Percentiles rank a stretch among this genome's conserved stretches.
These are phyloP conservation scores for Entomortierella beljakovae DNA, from an alignment of 192 early-diverging fungal species.

Conservation along the genomic window DNA sequence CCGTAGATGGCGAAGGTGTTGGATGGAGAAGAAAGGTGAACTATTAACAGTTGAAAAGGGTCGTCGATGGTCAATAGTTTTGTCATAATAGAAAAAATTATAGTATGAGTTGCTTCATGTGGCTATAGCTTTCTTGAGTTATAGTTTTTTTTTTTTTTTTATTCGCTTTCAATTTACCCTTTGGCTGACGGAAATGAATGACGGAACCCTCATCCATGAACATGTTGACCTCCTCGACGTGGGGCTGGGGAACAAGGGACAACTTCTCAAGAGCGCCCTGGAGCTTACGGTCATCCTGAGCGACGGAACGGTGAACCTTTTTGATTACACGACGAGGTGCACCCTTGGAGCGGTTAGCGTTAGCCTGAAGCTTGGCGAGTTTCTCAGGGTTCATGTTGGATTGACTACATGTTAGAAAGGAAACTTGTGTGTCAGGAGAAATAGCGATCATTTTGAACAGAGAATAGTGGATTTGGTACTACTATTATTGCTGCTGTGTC, in stretches of 20 bases:
- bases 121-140: too few species aligned
- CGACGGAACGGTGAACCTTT: constrained; percentile 65
- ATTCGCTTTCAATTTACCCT: constrained; percentile 62
- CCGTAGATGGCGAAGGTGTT: constrained; percentile 98
- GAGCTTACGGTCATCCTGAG: constrained; percentile 96
- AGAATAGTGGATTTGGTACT: too few species aligned
- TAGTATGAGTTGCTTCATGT: neutral
- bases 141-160: neutral
- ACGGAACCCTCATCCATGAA: constrained; percentile 95
- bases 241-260: constrained; percentile 84
- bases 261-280: constrained; percentile 92
- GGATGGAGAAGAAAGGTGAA: constrained; percentile 82
- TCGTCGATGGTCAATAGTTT: too few species aligned
- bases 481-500: too few species aligned
- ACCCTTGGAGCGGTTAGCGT: constrained; percentile 91
- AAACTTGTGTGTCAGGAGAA: too few species aligned
- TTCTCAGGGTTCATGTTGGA: constrained; percentile 85
- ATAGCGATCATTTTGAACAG: too few species aligned
- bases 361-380: constrained; percentile 93
- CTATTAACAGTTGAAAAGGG: constrained; percentile 54
- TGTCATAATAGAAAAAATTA: constrained; percentile 2
- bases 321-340: constrained; percentile 97
- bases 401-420: neutral
- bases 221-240: constrained; percentile 99
- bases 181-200: constrained; percentile 90